Base-by-base conservation (phyloP, 2,329 filamentous ascomycete genomes). In the Fusarium azukiicola region DNA sequence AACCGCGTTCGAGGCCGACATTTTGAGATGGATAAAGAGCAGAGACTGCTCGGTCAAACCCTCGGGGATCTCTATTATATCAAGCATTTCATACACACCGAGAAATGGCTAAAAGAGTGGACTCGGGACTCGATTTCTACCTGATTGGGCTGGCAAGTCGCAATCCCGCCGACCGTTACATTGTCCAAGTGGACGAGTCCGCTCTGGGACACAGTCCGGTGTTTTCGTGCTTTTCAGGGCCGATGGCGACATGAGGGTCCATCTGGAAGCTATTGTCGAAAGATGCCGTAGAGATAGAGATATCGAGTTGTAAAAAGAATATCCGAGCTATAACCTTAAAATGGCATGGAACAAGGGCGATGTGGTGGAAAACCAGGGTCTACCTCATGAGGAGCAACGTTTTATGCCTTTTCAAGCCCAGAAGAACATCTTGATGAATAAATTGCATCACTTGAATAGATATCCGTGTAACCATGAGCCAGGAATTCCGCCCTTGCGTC, bases 201-300 rank as follows among this genome's bases (percentile, higher is more conserved):
- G 71, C 64, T 74, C 79, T 76, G 69, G 73, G 21, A 23, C 47
- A n/a, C 27, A 36, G 63, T 49, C 67, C 47, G 52, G 71, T 36
- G 49, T 52, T 71, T 79, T 80, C 78, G 78, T 80, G 78, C 78
- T 80, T 40, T 71, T 52, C 78, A 74, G 76, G 78, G 73, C 40
- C 73, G 52, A 80, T 80, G 78, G 78, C 75, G 78, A 80, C 78
- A 80, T 80, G 36, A 42, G 36, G 54, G 21, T 23, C 58, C 68
- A 49, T 52, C 52, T 67, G 14, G 27, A 36, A 56, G 17, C 13
- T 40, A 13, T 17, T 40, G 23, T 68, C 38, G 38, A 54, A 17
- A 40, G 21, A 32, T 32, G 27, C 27, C 27, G 27, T 32, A 32
- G 27, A 32, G 27, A 32, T 42, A 46, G 16, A 16, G 54, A 40